Evolutionary conservation across 495 filamentous ascomycete genomes (phyloP).

Genomic region (Durotheca rogersii): DNA sequence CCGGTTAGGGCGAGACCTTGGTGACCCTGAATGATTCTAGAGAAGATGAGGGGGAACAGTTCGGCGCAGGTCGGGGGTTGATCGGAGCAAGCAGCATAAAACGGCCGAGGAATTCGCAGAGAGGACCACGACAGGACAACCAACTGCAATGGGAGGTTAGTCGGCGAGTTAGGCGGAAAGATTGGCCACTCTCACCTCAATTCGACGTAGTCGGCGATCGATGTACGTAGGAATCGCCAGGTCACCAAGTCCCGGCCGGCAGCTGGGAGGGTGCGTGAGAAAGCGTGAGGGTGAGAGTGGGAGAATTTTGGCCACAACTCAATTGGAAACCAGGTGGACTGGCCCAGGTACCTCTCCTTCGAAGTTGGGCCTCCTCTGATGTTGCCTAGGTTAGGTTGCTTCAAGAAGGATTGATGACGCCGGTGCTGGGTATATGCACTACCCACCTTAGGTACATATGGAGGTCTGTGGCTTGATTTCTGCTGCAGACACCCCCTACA

Average conservation of each 20-base stretch:
- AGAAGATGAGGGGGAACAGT: not conserved
- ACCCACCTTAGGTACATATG: too few species aligned
- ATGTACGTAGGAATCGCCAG: too few species aligned
- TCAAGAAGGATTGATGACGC: conserved; percentile 17
- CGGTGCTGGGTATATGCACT: not conserved
- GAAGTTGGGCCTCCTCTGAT: conserved; percentile 3
- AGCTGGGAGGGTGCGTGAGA: too few species aligned
- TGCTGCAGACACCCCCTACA: too few species aligned
- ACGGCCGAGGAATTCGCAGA: not conserved
- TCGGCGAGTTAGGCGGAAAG: not conserved
- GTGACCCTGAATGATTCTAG: not conserved
- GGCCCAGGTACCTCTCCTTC: not conserved
- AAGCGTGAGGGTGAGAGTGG: not conserved
- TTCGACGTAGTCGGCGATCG: not conserved
- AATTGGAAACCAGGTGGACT: too few species aligned
- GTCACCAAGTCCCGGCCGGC: too few species aligned
- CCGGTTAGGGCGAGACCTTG: not conserved
- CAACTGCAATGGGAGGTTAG: too few species aligned
- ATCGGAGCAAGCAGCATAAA: not conserved
- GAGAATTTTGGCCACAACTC: not conserved
- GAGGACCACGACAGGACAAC: too few species aligned
- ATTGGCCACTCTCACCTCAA: not conserved
- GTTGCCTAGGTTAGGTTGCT: conserved; percentile 3
- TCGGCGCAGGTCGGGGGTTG: too few species aligned
- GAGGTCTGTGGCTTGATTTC: too few species aligned